Evolutionary conservation across 1,139 yeast genomes (phyloP).

Genomic region (Pichia cactophila): DNA sequence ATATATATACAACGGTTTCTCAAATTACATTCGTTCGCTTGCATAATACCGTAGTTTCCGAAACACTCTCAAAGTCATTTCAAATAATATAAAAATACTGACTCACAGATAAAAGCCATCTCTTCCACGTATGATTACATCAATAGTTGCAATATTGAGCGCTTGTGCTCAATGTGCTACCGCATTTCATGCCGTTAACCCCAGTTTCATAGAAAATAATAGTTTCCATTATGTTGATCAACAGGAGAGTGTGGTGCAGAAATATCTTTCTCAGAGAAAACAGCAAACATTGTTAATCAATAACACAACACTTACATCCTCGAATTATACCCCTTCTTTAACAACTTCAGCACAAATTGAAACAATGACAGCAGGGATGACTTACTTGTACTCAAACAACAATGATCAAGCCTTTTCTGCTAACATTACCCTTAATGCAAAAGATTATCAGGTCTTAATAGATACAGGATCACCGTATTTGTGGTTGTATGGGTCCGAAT

Average conservation of each 20-base stretch:
- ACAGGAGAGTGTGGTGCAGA: conserved; percentile 11
- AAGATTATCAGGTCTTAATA: conserved; percentile 43
- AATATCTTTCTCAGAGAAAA: conserved; percentile 1
- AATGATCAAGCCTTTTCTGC: conserved; percentile 30
- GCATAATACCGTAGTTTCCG: background rate
- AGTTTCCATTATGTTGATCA: conserved; percentile 15
- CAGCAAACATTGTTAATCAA: conserved; percentile 1
- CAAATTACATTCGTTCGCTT: background rate
- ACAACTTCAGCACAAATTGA: conserved; percentile 9
- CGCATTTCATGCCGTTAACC: conserved; percentile 9
- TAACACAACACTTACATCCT: conserved; percentile 1
- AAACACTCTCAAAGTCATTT: background rate
- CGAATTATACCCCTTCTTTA: conserved; percentile 7
- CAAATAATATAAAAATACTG: background rate
- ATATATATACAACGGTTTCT: background rate
- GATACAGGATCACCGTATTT: conserved; percentile 63
- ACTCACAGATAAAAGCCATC: too few relatives aligned
- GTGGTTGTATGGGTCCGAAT: conserved; percentile 54
- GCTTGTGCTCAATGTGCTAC: background rate
- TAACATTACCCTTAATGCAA: conserved; percentile 32
- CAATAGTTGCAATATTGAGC: background rate
- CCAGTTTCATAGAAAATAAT: conserved; percentile 6
- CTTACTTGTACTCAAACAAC: conserved; percentile 24
- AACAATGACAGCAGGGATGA: conserved; percentile 20
- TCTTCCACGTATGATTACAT: background rate